Base-by-base conservation (phyloP, 139 green algal species). In the Tetradesmus lagerheimii region DNA sequence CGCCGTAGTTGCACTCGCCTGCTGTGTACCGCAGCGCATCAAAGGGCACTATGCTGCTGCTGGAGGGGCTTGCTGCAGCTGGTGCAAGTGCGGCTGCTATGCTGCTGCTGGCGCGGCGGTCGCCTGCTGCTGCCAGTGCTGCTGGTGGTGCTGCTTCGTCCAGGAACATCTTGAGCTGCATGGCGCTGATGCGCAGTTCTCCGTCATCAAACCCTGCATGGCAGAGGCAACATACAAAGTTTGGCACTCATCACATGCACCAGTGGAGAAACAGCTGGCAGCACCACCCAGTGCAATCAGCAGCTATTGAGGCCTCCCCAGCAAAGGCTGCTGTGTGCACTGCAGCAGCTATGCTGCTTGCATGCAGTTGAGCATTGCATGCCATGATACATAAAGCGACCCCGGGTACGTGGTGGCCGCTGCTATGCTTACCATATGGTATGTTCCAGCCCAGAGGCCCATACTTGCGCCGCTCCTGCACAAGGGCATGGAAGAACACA, bases 1-100 rank as follows among this genome's bases (percentile, higher is more conserved):
- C 95, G 50, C 90, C 93, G 76, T 96, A 96, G 93, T 97, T 97
- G 91, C 94, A 97, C 83, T 97, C 95, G 29, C 94, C 95, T 9
- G 92, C 95, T 18, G 94, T 89, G 87, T 97, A 97, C 41, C 92
- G 91, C 79, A 97, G 92, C 39, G 95, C 95, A 27, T 91, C 91
- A 62, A 94, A 97, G 0, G 95, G 95, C 29, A 86, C 87, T 62
- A 43, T 12, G 4, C n/a, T 45, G 85, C 67, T 83, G 50, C 41
- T 39, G 50, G 37, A 14, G 43, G n/a, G n/a, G n/a, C 29, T 45
- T 27, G 29, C 80, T 14, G 45, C 41, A 18, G 45, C 81, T 53
- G 81, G 37, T 62, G 80, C 45, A 15, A n/a, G 45, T 27, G 53
- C 39, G 53, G 43, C 8, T 66, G 79, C 79, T 18, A 38, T 84